phyloP scores from a whole-genome alignment of 495 filamentous ascomycete species.

The Talaromyces stipitatus region DNA sequence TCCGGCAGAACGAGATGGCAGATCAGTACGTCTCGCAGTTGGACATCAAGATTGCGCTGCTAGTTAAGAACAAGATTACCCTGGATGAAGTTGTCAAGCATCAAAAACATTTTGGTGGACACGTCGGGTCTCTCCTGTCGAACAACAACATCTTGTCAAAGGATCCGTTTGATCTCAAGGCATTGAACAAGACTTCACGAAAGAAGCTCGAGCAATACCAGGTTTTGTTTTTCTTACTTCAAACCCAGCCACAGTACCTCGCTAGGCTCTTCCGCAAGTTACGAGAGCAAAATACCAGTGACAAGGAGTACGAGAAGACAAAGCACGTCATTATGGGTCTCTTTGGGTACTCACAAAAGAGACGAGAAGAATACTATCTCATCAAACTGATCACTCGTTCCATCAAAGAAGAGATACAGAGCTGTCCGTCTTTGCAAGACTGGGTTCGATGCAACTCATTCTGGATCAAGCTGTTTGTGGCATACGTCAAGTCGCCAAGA shows the following conservation, averaged over 20 bases:
- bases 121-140: constrained; percentile 75
- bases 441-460: constrained; percentile 88
- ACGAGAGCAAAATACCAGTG: constrained; percentile 75
- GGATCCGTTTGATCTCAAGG: constrained; percentile 94
- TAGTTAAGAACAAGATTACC: constrained; percentile 99
- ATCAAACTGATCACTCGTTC: constrained; percentile 80
- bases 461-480: constrained; percentile 78
- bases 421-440: constrained; percentile 65
- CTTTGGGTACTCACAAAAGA: constrained; percentile 95
- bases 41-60: constrained; percentile 96
- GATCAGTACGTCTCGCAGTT: constrained; percentile 97
- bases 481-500: constrained; percentile 84
- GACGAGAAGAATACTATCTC: constrained; percentile 93
- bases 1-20: constrained; percentile 91
- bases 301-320: constrained; percentile 87
- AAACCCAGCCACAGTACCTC: constrained; percentile 94
- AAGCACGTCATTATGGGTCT: constrained; percentile 93
- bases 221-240: constrained; percentile 93
- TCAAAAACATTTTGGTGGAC: constrained; percentile 92
- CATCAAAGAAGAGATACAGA: constrained; percentile 79
- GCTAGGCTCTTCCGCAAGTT: constrained; percentile 78
- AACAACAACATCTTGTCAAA: constrained; percentile 81
- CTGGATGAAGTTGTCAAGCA: constrained; percentile 96
- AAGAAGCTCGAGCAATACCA: constrained; percentile 96
- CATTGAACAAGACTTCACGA: constrained; percentile 89